Evolutionary conservation across 768 basidiomycete genomes (phyloP).

Genomic region (Trametes coccinea): DNA sequence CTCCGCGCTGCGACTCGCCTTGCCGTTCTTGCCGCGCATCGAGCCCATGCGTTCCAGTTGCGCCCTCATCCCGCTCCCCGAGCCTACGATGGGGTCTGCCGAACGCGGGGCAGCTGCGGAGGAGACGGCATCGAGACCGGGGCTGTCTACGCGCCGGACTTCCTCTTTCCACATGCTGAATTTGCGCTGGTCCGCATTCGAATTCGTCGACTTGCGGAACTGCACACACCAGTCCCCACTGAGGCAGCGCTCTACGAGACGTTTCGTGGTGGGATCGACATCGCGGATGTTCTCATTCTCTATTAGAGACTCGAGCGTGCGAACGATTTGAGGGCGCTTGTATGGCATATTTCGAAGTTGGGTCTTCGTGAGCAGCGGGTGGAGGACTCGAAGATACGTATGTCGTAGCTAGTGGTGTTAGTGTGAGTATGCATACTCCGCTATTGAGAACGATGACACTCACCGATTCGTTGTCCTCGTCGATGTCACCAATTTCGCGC

Average conservation of each 20-base stretch:
- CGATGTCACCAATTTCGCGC: constrained; percentile 88
- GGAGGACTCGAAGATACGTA: constrained; percentile 94
- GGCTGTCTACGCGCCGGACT: constrained; percentile 40
- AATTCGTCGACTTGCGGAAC: constrained; percentile 43
- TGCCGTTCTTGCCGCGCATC: constrained; percentile 41
- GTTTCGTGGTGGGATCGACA: constrained; percentile 81
- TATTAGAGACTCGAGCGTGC: constrained; percentile 75
- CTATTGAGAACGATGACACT: constrained; percentile 31
- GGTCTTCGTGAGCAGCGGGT: constrained; percentile 92
- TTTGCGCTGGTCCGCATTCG: constrained; percentile 23
- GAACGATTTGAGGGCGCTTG: constrained; percentile 88
- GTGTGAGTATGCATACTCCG: too few relatives aligned
- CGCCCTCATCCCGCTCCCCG: constrained; percentile 17
- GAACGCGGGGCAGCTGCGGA: constrained; percentile 37
- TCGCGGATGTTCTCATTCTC: constrained; percentile 77
- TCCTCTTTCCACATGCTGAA: constrained; percentile 32
- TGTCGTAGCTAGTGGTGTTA: constrained; percentile 68
- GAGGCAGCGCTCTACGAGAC: constrained; percentile 91
- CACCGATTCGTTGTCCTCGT: constrained; percentile 92
- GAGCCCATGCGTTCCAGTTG: constrained; percentile 39
- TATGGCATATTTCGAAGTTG: constrained; percentile 85
- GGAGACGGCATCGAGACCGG: constrained; percentile 44
- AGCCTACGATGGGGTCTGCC: background rate
- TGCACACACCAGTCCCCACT: constrained; percentile 84
- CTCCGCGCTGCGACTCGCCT: constrained; percentile 69